Evolutionary conservation across 2,329 filamentous ascomycete species (phyloP), one percentile per base, ranked within the genome.

Genomic region (Pseudofabraea citricarpa): DNA sequence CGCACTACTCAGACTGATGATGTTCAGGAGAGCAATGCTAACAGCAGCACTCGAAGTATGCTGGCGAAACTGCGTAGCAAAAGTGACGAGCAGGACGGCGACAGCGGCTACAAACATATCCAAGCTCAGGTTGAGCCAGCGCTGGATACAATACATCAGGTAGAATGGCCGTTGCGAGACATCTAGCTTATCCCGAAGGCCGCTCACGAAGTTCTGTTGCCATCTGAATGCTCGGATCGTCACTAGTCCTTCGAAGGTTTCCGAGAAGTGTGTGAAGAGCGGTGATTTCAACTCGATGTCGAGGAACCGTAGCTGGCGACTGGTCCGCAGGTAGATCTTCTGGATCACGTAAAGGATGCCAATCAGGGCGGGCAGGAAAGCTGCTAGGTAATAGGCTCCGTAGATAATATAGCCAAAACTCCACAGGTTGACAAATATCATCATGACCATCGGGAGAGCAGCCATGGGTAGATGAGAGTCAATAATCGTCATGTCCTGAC

Each of bases 171-270:
- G 57, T 41, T 73, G 70, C 0, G 67, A 70, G 15, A 54, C 55
- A 45, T 73, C 65, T 7, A 73, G 54, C 5, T 7, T 32, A 10
- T 32, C 5, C 8, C 7, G 12, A 13, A 32, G 29, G 7, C 6
- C 3, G 12, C 18, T 10, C 29, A 7, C 38, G 40, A 43, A 44
- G 15, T 45, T 37, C 10, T 46, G 27, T 8, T 42, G 56, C 71
- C 70, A 73, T 12, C 67, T 65, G 49, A 72, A 74, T 6, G 70
- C 68, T 21, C 70, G 60, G 7, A 74, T 57, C 5, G 68, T 73
- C 1, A 61, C 60, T 3, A 72, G 53, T 2, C 71, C 71, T 23
- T 57, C 60, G 4, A 72, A 55, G n/a, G 64, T 65, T 47, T 73
- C 71, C 5, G 64, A 60, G 41, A 74, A 74, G 40, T 71, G 62